Evolutionary conservation across 1,139 yeast species (phyloP), one percentile per base, ranked within the genome.

Genomic region (Kurtzmaniella quercitrusa): DNA sequence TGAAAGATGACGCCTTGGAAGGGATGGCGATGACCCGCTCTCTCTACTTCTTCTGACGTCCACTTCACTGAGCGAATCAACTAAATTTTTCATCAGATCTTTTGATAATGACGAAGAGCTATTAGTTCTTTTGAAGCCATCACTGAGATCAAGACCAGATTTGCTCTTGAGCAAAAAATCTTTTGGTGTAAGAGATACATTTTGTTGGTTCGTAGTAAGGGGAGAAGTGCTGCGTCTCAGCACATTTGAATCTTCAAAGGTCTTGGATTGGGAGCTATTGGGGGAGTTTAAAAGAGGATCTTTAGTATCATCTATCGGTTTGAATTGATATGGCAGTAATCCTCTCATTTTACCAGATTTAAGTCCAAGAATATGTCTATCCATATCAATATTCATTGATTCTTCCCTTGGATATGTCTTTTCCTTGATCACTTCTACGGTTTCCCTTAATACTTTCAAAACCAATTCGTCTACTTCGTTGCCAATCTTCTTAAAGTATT

Each of bases 401-500:
- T 42, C 38, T 17, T 62, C 66, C 24, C 58, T 55, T 12, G 52
- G 48, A 43, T 54, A 54, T 0, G 72, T 65, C 50, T 70, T 77
- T 33, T 72, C 77, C 41, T 68, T 66, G 9, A 77, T 79, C 56
- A 64, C 76, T 21, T 65, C 63, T 11, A 88, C 77, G 0, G 95
- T 84, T 37, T 80, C 81, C 18, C 77, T 70, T 3, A 93, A 88
- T 0, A 87, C 73, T 38, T 70, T 65, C 34, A 87, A 65, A 2
- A 91, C 95, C 56, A 82, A 69, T 16, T 64, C 72, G 56, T 91
- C 96, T 8, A 91, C 89, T 60, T 93, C 97, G 39, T 75, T 77
- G 48, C 89, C 86, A 40, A 93, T 80, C 53, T 82, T 82, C 50
- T 85, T 85, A n/a, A 88, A 81, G 57, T 86, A 90, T 46, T 85